Base-by-base conservation (phyloP, 495 filamentous ascomycete genomes). In the Talaromyces ruber region DNA sequence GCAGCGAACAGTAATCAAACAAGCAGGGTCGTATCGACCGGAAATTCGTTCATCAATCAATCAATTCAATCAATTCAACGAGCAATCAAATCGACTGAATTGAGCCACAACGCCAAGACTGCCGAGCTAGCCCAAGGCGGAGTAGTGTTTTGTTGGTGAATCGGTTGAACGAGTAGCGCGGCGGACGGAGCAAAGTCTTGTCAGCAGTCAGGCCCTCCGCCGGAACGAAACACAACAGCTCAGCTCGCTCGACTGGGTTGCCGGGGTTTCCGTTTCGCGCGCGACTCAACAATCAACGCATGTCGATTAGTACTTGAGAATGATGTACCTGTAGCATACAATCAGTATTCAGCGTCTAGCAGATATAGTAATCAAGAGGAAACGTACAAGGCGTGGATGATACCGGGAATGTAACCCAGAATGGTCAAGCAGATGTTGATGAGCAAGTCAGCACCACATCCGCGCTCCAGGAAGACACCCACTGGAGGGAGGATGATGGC, bases 371-470 rank as follows among this genome's bases (percentile, higher is more conserved):
- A 18, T 21, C 45, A 12, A n/a, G 12, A 3, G 12, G 24, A 25
- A n/a, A 77, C 80, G 29, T 84, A 90, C 88, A 88, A 70, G 64
- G 86, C 86, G 71, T 90, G 86, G 65, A 89, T 83, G 67, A 89
- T 83, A 76, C 88, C 89, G 34, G 89, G 89, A 62, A 92, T 80
- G 76, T 86, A 92, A 70, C 87, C 88, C 70, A 97, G 82, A 66
- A 93, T 85, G 55, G 90, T 94, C 71, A 96, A 79, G 65, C 88
- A 81, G 76, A 96, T 86, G 80, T 94, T 96, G 82, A 96, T 92
- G 67, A 89, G 76, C 65, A 96, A 79, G 68, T 95, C 90, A 68
- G 85, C 82, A 72, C 85, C 83, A 77, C 89, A 92, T 70, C 92
- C 92, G 43, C 87, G 85, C 81, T 94, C 89, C 62, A 96, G 84